These are phyloP conservation scores for Heracleum sosnowskyi DNA, from an alignment of 129 eudicot genomes.

Conservation along the genomic window DNA sequence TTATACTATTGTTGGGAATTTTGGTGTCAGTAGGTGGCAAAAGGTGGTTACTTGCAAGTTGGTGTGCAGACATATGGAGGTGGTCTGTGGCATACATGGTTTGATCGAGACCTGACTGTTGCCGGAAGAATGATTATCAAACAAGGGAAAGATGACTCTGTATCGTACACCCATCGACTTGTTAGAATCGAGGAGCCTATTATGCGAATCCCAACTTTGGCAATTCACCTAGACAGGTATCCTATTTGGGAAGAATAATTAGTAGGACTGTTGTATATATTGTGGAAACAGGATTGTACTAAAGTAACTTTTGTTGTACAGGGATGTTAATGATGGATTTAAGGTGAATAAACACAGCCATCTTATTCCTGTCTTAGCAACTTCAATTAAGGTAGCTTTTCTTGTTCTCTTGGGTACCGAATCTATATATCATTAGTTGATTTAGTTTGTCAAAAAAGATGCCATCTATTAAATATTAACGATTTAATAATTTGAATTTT, in stretches of 20 bases:
- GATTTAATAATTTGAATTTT: not conserved
- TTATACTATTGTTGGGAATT: conserved; percentile 5
- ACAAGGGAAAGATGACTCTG: conserved; percentile 55
- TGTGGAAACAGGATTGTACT: conserved; percentile 3
- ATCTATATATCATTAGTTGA: not conserved
- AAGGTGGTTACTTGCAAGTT: conserved; percentile 76
- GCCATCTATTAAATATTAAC: not conserved
- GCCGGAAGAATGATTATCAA: conserved; percentile 88
- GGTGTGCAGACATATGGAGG: conserved; percentile 96
- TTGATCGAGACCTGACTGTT: conserved; percentile 83
- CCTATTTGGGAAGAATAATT: not conserved
- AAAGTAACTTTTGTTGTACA: conserved; percentile 20
- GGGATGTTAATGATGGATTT: conserved; percentile 84
- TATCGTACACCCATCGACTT: conserved; percentile 62
- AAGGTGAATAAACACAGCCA: conserved; percentile 87
- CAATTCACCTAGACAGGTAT: conserved; percentile 70
- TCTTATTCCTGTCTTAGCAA: conserved; percentile 90
- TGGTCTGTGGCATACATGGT: conserved; percentile 99
- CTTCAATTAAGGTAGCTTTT: conserved; percentile 67
- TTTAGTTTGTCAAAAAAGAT: not conserved
- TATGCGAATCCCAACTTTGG: conserved; percentile 93
- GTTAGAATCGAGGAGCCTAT: conserved; percentile 82
- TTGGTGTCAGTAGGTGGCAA: conserved; percentile 42
- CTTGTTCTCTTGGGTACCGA: not conserved
- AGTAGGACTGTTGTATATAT: not conserved